Evolutionary conservation across 163 green algal genomes (phyloP).

Genomic region (Prototheca stagnorum): DNA sequence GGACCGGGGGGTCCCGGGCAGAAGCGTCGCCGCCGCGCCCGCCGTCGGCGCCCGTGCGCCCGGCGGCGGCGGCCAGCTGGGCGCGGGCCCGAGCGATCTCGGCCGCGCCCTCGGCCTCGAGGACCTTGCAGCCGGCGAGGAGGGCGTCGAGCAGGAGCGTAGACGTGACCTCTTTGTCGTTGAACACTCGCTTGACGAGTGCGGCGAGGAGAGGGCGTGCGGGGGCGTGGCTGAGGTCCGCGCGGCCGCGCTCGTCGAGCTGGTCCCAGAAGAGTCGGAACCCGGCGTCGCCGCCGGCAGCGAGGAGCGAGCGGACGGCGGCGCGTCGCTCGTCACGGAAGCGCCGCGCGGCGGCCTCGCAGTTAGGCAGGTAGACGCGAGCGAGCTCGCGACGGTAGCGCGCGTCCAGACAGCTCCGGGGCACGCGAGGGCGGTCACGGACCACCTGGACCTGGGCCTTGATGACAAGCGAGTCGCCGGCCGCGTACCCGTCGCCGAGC

Average conservation of each 20-base stretch:
- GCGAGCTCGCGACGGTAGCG: constrained; percentile 92
- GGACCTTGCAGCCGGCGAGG: constrained; percentile 64
- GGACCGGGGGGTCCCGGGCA: too few species aligned
- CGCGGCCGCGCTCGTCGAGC: constrained; percentile 8
- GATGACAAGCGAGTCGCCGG: constrained; percentile 81
- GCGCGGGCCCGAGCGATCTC: background rate
- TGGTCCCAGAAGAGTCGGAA: constrained; percentile 1
- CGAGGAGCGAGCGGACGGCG: background rate
- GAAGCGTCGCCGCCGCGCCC: too few species aligned
- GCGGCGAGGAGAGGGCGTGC: constrained; percentile 38
- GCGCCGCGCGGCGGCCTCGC: constrained; percentile 81
- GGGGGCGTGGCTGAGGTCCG: constrained; percentile 2
- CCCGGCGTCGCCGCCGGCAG: background rate
- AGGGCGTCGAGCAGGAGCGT: constrained; percentile 96
- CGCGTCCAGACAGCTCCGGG: constrained; percentile 83
- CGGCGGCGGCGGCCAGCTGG: background rate
- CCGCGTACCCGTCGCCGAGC: constrained; percentile 71
- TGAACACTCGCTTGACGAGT: constrained; percentile 94
- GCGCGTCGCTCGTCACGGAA: constrained; percentile 80
- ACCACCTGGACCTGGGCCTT: constrained; percentile 93
- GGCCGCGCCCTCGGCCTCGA: constrained; percentile 38
- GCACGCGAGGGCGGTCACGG: constrained; percentile 57
- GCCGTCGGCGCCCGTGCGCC: constrained; percentile 11
- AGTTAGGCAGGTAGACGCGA: constrained; percentile 92
- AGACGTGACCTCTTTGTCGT: constrained; percentile 96